Evolutionary conservation across 805 yeast genomes (phyloP), one percentile per base, ranked within the genome.

Genomic region (Wickerhamiella kurtzmanii): DNA sequence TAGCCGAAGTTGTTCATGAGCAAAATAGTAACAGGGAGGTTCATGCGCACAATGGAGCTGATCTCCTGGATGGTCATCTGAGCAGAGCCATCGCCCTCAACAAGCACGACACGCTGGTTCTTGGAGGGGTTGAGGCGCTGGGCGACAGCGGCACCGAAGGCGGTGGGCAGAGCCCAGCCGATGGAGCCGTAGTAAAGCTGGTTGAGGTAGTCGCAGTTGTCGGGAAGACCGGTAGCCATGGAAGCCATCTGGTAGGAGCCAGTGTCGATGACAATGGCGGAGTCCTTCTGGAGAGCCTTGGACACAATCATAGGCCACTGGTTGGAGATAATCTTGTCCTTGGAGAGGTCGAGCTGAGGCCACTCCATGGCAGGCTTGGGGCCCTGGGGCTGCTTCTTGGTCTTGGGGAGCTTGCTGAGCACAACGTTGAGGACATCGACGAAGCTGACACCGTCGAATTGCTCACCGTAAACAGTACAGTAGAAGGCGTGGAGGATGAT

Each of bases 81-180:
- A 2, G 95, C 89, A 2, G 95, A 80, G 1, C 96, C 96, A 62
- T 88, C 96, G 47, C 96, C 96, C 68, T 83, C 87, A 16, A 85
- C 65, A 20, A 87, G 67, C 18, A 85, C 69, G 41, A 87, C 70
- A 56, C 94, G 74, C 28, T 79, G 72, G 41, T 57, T 52, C 37
- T 57, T 56, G 11, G 56, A 52, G 4, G 68, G 66, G 19, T 48
- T 50, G 42, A 50, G 32, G 19, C 35, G 42, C 39, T 56, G 59
- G 0, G 89, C 96, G 47, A 83, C 66, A 17, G 84, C 78, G 21
- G 80, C 82, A 44, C 96, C 96, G 48, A 88, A 72, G 3, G 92
- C 73, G 9, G 88, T 82, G 2, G 96, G 96, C 22, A 88, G 67
- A 0, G 94, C 89, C 67, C 76, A 82, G 4, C 96, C 96, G 56